Base-by-base conservation (phyloP, 2,329 filamentous ascomycete species). In the Penicillium sp. region DNA sequence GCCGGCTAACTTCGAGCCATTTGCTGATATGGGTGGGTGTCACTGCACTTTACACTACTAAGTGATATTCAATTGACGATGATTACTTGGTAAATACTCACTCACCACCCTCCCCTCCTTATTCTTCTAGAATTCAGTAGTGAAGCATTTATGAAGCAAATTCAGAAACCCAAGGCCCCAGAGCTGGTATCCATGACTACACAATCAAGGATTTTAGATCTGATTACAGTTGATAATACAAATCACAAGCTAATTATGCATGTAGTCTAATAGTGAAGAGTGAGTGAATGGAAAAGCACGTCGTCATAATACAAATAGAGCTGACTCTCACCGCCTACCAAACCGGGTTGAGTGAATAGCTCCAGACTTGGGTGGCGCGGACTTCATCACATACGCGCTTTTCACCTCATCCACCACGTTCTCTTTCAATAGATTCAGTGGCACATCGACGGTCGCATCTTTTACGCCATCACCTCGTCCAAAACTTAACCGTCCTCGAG, bases 361-460 rank as follows among this genome's bases (percentile, higher is more conserved):
- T 51, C 43, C 31, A 33, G 32, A 41, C 34, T 33, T 39, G 48
- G 15, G 45, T 51, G 48, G 48, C 48, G 48, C 40, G 46, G 32
- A 34, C 48, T 42, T 40, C 19, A 19, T 40, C 37, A 26, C 32
- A 31, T 42, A 41, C 22, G 13, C 37, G 37, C 19, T 41, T 31
- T 4, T 41, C 19, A 40, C 31, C 15, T 6, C 10, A 35, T 26
- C 15, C 3, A 13, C 32, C 15, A 10, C 12, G 21, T 32, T 21
- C 9, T 42, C 33, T 28, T 3, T 8, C 9, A 13, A 26, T 19
- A 39, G 15, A 45, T n/a, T 2, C 10, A 29, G 12, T 13, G 12
- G n/a, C 13, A 12, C 5, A 9, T 26, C n/a, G 26, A 37, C 21
- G 26, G 24, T 51, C 48, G 48, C 48, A 42, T 47, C 21, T n/a